A percentile compares a stretch with the other conserved stretches of the same genome.
Evolutionary conservation across 768 basidiomycete species (phyloP).

Genomic region (Lentinula edodes): DNA sequence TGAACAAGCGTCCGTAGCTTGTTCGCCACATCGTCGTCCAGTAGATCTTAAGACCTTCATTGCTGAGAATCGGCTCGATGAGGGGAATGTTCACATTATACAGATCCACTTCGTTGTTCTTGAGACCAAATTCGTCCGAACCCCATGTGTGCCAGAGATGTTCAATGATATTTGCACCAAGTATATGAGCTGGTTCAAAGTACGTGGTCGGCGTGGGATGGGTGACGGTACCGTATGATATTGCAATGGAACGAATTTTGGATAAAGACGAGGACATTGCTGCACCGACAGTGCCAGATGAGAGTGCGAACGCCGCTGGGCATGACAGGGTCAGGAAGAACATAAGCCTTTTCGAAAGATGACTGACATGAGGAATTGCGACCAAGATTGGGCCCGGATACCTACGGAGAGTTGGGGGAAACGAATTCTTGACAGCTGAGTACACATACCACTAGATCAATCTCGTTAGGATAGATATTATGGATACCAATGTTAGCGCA

Average conservation of each 20-base stretch:
- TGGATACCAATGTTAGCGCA: constrained; percentile 89
- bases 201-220: constrained; percentile 58
- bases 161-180: constrained; percentile 61
- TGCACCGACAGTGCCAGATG: constrained; percentile 90
- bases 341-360: background rate
- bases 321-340: constrained; percentile 9
- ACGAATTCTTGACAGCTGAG: constrained; percentile 5
- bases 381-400: constrained; percentile 84
- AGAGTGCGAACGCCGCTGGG: constrained; percentile 78
- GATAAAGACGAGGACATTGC: constrained; percentile 78
- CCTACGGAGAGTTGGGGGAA: constrained; percentile 30
- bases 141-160: constrained; percentile 88
- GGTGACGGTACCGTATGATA: constrained; percentile 81
- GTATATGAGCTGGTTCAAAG: constrained; percentile 66
- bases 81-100: constrained; percentile 89
- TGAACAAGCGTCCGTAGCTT: constrained; percentile 78
- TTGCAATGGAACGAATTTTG: constrained; percentile 68
- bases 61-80: constrained; percentile 54
- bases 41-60: constrained; percentile 57
- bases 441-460: constrained; percentile 78
- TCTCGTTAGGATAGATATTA: constrained; percentile 78
- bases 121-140: constrained; percentile 49
- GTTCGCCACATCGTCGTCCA: constrained; percentile 89
- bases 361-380: constrained; percentile 73
- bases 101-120: constrained; percentile 66